phyloP scores from a whole-genome alignment of 768 basidiomycete genomes.

The Suillus brevipes region DNA sequence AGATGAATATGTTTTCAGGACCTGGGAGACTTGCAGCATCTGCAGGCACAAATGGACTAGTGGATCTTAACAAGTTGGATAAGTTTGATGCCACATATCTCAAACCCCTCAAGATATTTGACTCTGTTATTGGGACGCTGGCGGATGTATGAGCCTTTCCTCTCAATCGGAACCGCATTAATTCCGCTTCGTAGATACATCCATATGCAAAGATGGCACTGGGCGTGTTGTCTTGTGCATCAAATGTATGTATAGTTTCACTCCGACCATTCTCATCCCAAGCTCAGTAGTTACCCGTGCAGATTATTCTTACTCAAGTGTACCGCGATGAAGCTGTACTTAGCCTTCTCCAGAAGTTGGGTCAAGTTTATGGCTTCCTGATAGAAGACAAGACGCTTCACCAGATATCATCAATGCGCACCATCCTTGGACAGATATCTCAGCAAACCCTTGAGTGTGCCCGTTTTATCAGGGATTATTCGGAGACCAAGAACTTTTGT shows the following conservation, averaged over 20 bases:
- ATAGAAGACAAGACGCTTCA: background rate
- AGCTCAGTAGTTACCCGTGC: background rate
- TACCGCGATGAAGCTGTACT: constrained; percentile 3
- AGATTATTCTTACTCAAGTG: constrained; percentile 3
- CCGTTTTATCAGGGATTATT: constrained; percentile 11
- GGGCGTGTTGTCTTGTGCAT: constrained; percentile 4
- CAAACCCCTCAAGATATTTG: constrained; percentile 2
- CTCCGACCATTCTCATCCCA: background rate
- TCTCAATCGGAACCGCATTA: background rate
- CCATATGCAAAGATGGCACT: constrained; percentile 11
- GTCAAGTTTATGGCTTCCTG: constrained; percentile 10
- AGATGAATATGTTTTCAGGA: background rate
- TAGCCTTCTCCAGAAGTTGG: constrained; percentile 9
- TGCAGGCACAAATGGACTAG: background rate
- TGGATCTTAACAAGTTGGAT: background rate
- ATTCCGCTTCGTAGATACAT: constrained; percentile 1
- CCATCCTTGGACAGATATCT: constrained; percentile 4
- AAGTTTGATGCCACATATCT: background rate
- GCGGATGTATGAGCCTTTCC: background rate
- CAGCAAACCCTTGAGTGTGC: constrained; percentile 10
- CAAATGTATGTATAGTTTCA: background rate
- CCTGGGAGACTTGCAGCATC: background rate
- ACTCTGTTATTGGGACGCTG: background rate
- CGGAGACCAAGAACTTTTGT: constrained; percentile 13
- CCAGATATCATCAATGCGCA: constrained; percentile 2